These are phyloP conservation scores for Xerocomus potaroensis DNA, from an alignment of 768 basidiomycete genomes.

Conservation along the genomic window DNA sequence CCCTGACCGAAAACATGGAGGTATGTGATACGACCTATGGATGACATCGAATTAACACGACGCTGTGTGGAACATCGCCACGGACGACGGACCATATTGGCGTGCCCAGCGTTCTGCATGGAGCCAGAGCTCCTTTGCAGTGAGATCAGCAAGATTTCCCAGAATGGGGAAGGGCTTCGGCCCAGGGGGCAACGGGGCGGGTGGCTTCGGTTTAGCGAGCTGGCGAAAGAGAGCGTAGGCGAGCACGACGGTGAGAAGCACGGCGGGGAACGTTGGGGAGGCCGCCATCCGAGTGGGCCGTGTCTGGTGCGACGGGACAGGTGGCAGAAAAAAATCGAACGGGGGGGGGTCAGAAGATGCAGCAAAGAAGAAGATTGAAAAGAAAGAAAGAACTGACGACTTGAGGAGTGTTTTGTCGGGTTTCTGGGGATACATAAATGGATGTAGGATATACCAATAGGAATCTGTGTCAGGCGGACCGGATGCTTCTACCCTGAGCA, in stretches of 20 bases:
- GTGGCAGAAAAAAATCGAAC: not conserved
- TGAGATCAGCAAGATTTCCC: conserved; percentile 62
- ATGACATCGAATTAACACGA: not conserved
- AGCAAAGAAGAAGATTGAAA: conserved; percentile 19
- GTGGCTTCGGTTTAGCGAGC: conserved; percentile 13
- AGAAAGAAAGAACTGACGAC: too few species aligned
- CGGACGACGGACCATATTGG: conserved; percentile 49
- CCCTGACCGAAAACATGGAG: conserved; percentile 62
- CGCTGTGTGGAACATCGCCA: not conserved
- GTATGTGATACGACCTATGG: conserved; percentile 54
- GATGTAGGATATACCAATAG: not conserved
- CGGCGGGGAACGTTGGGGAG: conserved; percentile 11
- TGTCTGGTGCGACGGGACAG: not conserved
- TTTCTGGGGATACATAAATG: not conserved
- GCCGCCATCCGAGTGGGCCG: conserved; percentile 13
- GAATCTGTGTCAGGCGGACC: not conserved
- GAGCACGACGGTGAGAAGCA: conserved; percentile 17
- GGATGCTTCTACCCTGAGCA: not conserved
- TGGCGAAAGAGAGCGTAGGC: conserved; percentile 17
- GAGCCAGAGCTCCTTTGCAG: conserved; percentile 61
- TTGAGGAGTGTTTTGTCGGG: too few species aligned
- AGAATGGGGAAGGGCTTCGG: conserved; percentile 62
- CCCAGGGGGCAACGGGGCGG: conserved; percentile 55
- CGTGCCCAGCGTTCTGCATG: conserved; percentile 57
- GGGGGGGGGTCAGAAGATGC: conserved; percentile 11